Evolutionary conservation across 176 grass and related monocot genomes (phyloP).

Genomic region (Thinopyrum elongatum): DNA sequence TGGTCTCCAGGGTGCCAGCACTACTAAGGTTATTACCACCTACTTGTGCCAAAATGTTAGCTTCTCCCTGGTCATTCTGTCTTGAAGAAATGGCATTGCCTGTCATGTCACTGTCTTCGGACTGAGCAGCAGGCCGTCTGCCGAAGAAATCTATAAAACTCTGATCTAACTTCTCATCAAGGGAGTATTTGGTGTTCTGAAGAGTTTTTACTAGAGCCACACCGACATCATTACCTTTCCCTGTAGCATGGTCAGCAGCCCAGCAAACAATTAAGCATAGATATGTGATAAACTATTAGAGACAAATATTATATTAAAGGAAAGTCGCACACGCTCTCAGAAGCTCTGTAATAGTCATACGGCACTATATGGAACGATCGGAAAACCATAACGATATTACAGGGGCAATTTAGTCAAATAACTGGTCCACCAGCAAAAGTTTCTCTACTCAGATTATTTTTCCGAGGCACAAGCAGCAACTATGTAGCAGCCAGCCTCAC

Average conservation of each 20-base stretch:
- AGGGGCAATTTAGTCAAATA: slow-evolving; percentile 9
- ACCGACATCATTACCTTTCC: slow-evolving; percentile 76
- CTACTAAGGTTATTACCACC: slow-evolving; percentile 36
- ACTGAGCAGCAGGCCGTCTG: slow-evolving; percentile 34
- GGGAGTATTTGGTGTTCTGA: slow-evolving; percentile 80
- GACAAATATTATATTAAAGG: background rate
- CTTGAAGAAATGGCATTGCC: slow-evolving; percentile 24
- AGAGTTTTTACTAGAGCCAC: slow-evolving; percentile 74
- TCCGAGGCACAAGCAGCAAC: background rate
- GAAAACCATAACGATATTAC: background rate
- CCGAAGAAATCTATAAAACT: slow-evolving; percentile 89
- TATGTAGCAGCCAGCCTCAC: background rate
- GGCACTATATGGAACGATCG: slow-evolving; percentile 12
- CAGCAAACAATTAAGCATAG: slow-evolving; percentile 20
- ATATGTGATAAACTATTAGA: slow-evolving; percentile 3
- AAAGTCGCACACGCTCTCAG: background rate
- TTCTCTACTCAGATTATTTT: slow-evolving; percentile 4
- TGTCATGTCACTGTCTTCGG: slow-evolving; percentile 10
- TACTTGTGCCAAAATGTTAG: slow-evolving; percentile 18
- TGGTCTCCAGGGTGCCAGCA: slow-evolving; percentile 32
- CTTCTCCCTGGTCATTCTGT: slow-evolving; percentile 29
- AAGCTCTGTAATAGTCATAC: slow-evolving; percentile 13
- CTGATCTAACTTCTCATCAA: slow-evolving; percentile 87
- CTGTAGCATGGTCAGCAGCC: slow-evolving; percentile 39
- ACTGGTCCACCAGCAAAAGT: background rate